Evolutionary conservation across 2,329 filamentous ascomycete genomes (phyloP).

Genomic region (Fusarium pilosicola): DNA sequence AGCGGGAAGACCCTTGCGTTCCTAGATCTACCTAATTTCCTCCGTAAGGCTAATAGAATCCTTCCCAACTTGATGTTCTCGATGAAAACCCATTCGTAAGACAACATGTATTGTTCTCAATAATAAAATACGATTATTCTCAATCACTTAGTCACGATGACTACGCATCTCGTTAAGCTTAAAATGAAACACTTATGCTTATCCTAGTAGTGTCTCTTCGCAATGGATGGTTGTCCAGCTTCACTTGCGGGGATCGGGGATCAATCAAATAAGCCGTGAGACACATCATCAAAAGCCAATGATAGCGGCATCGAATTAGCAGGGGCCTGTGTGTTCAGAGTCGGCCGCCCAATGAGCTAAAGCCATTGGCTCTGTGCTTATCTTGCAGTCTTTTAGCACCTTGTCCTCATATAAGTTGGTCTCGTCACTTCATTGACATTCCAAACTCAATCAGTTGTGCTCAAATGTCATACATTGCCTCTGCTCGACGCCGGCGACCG

Average conservation of each 20-base stretch:
- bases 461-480: slow-evolving; percentile 37
- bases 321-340: slow-evolving; percentile 28
- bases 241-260: slow-evolving; percentile 13
- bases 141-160: slow-evolving; percentile 9
- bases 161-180: slow-evolving; percentile 1
- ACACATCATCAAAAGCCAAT: slow-evolving; percentile 42
- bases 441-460: not conserved
- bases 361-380: slow-evolving; percentile 21
- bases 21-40: slow-evolving; percentile 4
- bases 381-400: slow-evolving; percentile 25
- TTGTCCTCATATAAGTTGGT: slow-evolving; percentile 5
- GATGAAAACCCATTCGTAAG: not conserved
- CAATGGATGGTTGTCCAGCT: slow-evolving; percentile 13
- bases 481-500: slow-evolving; percentile 50
- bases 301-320: slow-evolving; percentile 25
- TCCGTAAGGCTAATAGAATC: not conserved
- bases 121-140: not conserved
- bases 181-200: slow-evolving; percentile 12
- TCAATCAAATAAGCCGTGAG: slow-evolving; percentile 23
- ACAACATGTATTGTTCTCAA: not conserved
- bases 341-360: slow-evolving; percentile 30
- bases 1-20: not conserved
- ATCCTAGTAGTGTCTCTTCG: not conserved
- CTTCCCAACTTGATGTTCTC: not conserved
- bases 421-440: not conserved